phyloP scores from a whole-genome alignment of 2,329 filamentous ascomycete species.

The Periglandula ipomoeae region DNA sequence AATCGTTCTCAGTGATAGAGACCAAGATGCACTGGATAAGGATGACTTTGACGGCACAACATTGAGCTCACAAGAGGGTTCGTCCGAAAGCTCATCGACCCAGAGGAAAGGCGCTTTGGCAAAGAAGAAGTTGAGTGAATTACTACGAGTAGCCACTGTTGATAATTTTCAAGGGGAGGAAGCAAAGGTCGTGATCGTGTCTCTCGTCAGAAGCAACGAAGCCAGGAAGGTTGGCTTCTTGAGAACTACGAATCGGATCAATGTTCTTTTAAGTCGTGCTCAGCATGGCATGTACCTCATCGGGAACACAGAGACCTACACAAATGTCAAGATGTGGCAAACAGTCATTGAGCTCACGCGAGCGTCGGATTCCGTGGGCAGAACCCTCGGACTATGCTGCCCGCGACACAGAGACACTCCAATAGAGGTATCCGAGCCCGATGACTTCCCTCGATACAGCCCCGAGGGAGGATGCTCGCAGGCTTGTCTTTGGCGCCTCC shows the following conservation, averaged over 20 bases:
- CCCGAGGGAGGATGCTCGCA: constrained; percentile 55
- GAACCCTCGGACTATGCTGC: constrained; percentile 44
- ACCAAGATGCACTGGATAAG: constrained; percentile 29
- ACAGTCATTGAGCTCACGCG: constrained; percentile 45
- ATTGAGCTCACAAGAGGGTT: too few species aligned
- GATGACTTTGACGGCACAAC: neutral
- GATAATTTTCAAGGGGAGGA: constrained; percentile 77
- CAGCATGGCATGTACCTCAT: constrained; percentile 64
- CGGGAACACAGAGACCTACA: constrained; percentile 52
- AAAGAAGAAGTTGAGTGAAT: constrained; percentile 37
- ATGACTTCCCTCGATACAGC: constrained; percentile 45
- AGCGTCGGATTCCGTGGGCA: constrained; percentile 36
- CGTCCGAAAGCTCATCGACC: too few species aligned
- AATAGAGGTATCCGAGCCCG: constrained; percentile 41
- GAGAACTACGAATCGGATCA: constrained; percentile 56
- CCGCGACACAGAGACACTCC: constrained; percentile 46
- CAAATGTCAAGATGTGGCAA: constrained; percentile 52
- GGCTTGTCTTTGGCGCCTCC: constrained; percentile 38
- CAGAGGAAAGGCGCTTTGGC: constrained; percentile 29
- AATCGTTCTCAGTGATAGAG: constrained; percentile 55
- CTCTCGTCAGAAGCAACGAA: constrained; percentile 60
- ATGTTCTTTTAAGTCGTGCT: constrained; percentile 58
- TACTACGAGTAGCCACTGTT: constrained; percentile 55
- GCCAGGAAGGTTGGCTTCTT: constrained; percentile 54
- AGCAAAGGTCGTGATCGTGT: constrained; percentile 60